Evolutionary conservation across 169 alveolate genomes (phyloP), one percentile per base, ranked within the genome.

Genomic region (Amoebophrya sp.): DNA sequence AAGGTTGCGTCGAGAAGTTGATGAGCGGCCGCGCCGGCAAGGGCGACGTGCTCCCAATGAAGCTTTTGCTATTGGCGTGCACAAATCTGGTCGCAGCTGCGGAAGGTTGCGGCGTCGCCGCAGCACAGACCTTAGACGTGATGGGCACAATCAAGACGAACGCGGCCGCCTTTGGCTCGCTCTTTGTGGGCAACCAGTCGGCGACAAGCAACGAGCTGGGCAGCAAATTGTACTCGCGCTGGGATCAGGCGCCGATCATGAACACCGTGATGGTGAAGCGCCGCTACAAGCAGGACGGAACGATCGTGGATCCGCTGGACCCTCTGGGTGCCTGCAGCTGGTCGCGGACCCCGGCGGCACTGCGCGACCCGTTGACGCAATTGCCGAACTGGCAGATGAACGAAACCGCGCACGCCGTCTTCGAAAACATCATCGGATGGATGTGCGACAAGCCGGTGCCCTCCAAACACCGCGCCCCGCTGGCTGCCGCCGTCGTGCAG

Each of bases 171-270:
- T 65, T 65, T 36, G 83, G 83, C 33, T 12, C 36, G 12, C 18
- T 65, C 39, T 65, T 65, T 65, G 83, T 65, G 33, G 36, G 83
- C 33, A 36, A 6, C 36, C 18, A 65, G 83, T 1, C 3, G 38
- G 65, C 6, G 29, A 36, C 18, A 36, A 65, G 38, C 83, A 6
- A 0, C 36, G 36, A 65, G 26, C 39, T 65, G 36, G 83, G 83
- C 39, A 29, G n/a, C 39, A 26, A 1, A 1, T 36, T 65, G 83
- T 65, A 6, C 26, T 65, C 83, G 2, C 2, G 83, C 33, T 65
- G 83, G 83, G 83, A 65, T 36, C 83, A 6, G 83, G 83, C 83
- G 83, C 83, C 83, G 83, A 65, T 65, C 83, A 65, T 65, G 33
- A 65, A 65, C 83, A 65, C 83, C 39, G 2, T 0, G 26, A 65